Evolutionary conservation across 2,329 filamentous ascomycete species (phyloP), one percentile per base, ranked within the genome.

Genomic region (Teratosphaeria destructans): DNA sequence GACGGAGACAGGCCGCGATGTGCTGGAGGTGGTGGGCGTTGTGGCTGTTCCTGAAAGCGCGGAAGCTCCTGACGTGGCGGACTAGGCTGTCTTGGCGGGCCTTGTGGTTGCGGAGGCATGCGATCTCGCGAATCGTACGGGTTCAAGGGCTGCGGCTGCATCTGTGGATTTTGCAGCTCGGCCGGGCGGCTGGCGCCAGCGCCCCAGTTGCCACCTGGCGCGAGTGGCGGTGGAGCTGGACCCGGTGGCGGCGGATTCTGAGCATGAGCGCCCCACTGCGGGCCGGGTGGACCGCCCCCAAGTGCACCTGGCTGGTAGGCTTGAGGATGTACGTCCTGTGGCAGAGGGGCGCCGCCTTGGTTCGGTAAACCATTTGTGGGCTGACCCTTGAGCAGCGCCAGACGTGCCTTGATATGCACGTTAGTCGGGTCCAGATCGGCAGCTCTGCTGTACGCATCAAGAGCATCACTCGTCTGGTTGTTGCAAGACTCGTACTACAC

Each of bases 391-490:
- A 99, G 83, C 54, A 99, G 81, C 72, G 95, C 89, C 62, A 99
- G 81, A 62, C 94, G 86, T 60, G 92, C 91, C 75, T 97, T 97
- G 80, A 99, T 97, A 74, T 97, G 93, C 47, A 90, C 89, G 71
- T 99, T 97, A 62, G 80, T 81, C 0, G 94, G 93, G 71, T 99
- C 94, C 64, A 99, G 84, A 73, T 99, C 94, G 39, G 92, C 92
- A 49, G 94, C 94, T 66, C 94, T 85, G 70, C 93, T 89, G 73
- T 97, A 99, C 5, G 94, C 94, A 74, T 99, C 94, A 53, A 97
- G 81, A 1, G 94, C 94, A 78, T 99, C 94, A 57, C 86, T 90
- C 60, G 95, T 96, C 76, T 99, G 94, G 77, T 97, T 97, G 81
- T 99, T 97, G 76, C 94, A 99, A 29, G 91, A 96, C 74, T 99